These are phyloP conservation scores for Linanthus parryae DNA, from an alignment of 148 eudicot species.

Conservation along the genomic window DNA sequence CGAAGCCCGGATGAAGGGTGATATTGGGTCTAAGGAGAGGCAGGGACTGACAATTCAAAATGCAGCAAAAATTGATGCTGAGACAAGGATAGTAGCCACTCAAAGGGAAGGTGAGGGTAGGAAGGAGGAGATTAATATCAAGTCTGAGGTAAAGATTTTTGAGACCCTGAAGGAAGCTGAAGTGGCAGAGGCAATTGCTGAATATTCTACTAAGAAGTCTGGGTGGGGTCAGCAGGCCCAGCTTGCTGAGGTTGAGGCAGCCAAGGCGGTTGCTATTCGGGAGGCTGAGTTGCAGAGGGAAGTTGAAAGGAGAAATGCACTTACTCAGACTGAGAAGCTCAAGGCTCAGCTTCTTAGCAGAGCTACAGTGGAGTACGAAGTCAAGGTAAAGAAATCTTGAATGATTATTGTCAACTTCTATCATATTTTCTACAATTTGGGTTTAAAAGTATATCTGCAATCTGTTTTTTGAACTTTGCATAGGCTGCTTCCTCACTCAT, in stretches of 20 bases:
- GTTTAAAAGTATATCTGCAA: neutral
- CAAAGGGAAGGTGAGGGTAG: conserved; percentile 9
- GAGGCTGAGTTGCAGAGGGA: conserved; percentile 10
- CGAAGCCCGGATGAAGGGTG: conserved; percentile 5
- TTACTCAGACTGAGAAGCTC: conserved; percentile 4
- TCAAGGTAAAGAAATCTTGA: conserved; percentile 3
- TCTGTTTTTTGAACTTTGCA: neutral
- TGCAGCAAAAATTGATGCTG: conserved; percentile 5
- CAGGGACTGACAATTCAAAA: conserved; percentile 3
- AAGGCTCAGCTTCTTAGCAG: conserved; percentile 5
- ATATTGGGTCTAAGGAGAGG: conserved; percentile 7
- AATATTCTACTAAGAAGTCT: neutral
- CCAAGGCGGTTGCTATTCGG: neutral
- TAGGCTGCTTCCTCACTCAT: neutral
- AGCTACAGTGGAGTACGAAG: conserved; percentile 6
- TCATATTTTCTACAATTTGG: neutral
- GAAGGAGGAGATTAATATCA: conserved; percentile 8
- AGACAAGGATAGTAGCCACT: neutral
- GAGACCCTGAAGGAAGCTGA: conserved; percentile 4
- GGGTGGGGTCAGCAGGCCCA: conserved; percentile 1
- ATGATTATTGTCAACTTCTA: neutral
- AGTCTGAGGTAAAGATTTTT: conserved; percentile 1
- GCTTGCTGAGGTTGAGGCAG: conserved; percentile 5
- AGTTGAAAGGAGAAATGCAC: conserved; percentile 5
- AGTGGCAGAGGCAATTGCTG: conserved; percentile 9